A percentile compares a stretch with the other conserved stretches of the same genome.
Evolutionary conservation across 106 monocot species (phyloP).

Genomic region (Dioscorea zingiberensis): DNA sequence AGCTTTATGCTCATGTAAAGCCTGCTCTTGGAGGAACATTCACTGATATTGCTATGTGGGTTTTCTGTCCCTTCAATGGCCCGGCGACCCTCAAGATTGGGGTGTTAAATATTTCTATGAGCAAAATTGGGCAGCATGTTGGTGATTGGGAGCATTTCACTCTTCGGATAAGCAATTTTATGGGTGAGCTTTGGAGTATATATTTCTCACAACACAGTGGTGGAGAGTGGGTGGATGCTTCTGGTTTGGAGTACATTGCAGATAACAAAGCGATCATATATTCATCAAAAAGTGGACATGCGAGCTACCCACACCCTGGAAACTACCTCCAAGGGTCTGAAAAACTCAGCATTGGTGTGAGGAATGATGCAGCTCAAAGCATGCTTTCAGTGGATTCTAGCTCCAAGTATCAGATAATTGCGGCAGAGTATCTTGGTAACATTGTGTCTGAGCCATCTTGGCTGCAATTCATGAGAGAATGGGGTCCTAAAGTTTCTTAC

Average conservation of each 20-base stretch:
- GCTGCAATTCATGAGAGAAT: constrained; percentile 99
- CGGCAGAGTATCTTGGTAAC: constrained; percentile 82
- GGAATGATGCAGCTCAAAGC: constrained; percentile 79
- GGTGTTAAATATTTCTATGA: constrained; percentile 38
- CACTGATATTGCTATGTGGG: constrained; percentile 94
- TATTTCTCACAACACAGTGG: constrained; percentile 98
- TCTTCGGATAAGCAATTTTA: constrained; percentile 81
- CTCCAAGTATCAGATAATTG: constrained; percentile 50
- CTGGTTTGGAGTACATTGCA: constrained; percentile 64
- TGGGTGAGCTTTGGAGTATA: constrained; percentile 67
- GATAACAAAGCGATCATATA: constrained; percentile 76
- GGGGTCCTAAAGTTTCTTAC: constrained; percentile 83
- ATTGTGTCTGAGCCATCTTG: constrained; percentile 64
- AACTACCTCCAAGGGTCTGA: constrained; percentile 72
- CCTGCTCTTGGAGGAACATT: constrained; percentile 85
- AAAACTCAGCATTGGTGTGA: constrained; percentile 78
- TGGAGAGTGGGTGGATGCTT: constrained; percentile 77
- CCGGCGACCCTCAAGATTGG: constrained; percentile 83
- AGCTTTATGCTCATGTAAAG: constrained; percentile 88
- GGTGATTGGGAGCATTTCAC: constrained; percentile 99
- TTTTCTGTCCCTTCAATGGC: constrained; percentile 97
- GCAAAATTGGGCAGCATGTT: constrained; percentile 67
- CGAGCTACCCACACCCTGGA: constrained; percentile 75
- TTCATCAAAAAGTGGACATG: constrained; percentile 85
- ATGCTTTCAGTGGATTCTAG: constrained; percentile 72